A percentile compares a stretch with the other conserved stretches of the same genome.
Evolutionary conservation across 805 yeast species (phyloP).

Genomic region (Candida lessepsii): DNA sequence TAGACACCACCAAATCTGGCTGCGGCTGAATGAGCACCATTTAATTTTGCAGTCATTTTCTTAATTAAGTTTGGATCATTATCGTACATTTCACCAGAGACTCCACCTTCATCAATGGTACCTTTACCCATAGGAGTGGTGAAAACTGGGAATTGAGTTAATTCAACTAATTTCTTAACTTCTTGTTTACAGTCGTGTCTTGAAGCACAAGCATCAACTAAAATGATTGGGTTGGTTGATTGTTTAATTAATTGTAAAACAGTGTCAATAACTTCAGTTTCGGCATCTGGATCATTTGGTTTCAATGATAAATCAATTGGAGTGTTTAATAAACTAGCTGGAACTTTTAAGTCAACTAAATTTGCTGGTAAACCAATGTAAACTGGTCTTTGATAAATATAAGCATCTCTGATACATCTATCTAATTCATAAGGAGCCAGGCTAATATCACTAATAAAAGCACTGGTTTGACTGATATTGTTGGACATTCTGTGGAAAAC

Average conservation of each 20-base stretch:
- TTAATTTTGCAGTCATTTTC: slow-evolving; percentile 23
- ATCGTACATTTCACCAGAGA: slow-evolving; percentile 24
- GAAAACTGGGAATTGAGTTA: slow-evolving; percentile 41
- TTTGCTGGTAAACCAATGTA: slow-evolving; percentile 41
- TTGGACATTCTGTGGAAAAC: slow-evolving; percentile 42
- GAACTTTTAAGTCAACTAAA: slow-evolving; percentile 37
- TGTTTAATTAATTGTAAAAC: slow-evolving; percentile 24
- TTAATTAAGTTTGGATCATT: slow-evolving; percentile 26
- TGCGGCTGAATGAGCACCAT: slow-evolving; percentile 19
- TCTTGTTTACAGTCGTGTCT: slow-evolving; percentile 37
- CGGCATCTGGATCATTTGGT: slow-evolving; percentile 36
- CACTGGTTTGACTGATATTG: slow-evolving; percentile 36
- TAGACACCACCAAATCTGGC: slow-evolving; percentile 40
- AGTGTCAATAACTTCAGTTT: slow-evolving; percentile 34
- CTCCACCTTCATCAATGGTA: slow-evolving; percentile 36
- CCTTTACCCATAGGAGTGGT: slow-evolving; percentile 44
- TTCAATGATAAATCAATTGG: slow-evolving; percentile 35
- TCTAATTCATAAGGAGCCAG: slow-evolving; percentile 40
- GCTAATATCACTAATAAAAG: slow-evolving; percentile 34
- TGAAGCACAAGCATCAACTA: slow-evolving; percentile 42
- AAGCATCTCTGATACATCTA: slow-evolving; percentile 39
- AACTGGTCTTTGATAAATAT: slow-evolving; percentile 38
- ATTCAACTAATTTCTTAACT: slow-evolving; percentile 31
- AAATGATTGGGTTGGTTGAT: slow-evolving; percentile 34
- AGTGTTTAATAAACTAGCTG: slow-evolving; percentile 31